Base-by-base conservation (phyloP, 352 stramenopile species). In the Phytophthora brassicae region DNA sequence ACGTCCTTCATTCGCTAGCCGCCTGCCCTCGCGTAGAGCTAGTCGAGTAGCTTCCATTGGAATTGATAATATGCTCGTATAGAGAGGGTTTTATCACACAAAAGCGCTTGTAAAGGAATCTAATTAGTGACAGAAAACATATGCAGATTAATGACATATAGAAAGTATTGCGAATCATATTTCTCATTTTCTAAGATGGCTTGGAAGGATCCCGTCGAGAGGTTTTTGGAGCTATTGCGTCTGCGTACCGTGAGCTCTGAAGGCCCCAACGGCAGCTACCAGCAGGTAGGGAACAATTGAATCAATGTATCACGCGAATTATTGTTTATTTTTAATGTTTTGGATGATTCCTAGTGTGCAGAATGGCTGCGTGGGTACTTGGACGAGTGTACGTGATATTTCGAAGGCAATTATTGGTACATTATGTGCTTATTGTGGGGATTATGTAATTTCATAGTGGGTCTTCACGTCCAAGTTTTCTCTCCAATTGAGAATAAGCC, bases 151-250 rank as follows among this genome's bases (percentile, higher is more conserved):
- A n/a, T 42, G 35, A 42, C 35, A 22, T 42, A 13, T n/a, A 51
- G 51, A 9, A 57, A 64, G 46, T 56, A 50, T 24, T 53, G 33
- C 33, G 33, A 12, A 48, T 48, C n/a, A 45, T 14, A 17, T 39
- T 31, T 31, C 26, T n/a, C n/a, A 38, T 13, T 23, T 7, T 6
- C 9, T 17, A 63, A 0, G 19, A 70, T 62, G 56, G 19, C 13
- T 11, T 63, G 66, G 44, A 74, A 70, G 39, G 64, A 71, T 46
- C 68, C 68, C 6, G 69, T 90, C 11, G 68, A 75, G 59, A 65
- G 85, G 45, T 94, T 96, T 61, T 54, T 94, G 42, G 86, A 96
- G 53, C 63, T 96, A 13, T 61, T 96, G 60, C 67, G 83, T 29
- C 74, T 96, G 52, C 83, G 75, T 47, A 96, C 88, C 1, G 74